Evolutionary conservation across 257 asterid genomes (phyloP).

Genomic region (Gardenia jasminoides): DNA sequence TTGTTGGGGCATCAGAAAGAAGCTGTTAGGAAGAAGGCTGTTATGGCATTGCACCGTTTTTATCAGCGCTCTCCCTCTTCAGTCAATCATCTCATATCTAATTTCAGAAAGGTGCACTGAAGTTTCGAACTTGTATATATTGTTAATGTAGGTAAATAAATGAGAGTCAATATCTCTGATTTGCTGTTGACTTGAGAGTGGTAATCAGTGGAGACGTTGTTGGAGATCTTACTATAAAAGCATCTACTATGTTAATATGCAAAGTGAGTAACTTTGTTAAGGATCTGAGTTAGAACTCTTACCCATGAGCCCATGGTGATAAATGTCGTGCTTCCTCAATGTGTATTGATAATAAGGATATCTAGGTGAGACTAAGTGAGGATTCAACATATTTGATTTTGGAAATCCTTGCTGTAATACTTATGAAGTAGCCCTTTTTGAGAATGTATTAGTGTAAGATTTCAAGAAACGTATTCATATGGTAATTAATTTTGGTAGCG

Average conservation of each 20-base stretch:
- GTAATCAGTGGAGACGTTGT: not conserved
- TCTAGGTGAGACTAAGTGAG: not conserved
- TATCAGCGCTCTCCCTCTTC: conserved; percentile 78
- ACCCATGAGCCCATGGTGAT: not conserved
- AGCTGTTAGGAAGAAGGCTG: conserved; percentile 94
- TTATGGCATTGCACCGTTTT: conserved; percentile 95
- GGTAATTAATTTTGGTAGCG: not conserved
- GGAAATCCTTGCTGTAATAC: not conserved
- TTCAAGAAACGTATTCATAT: not conserved
- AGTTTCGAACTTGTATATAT: conserved; percentile 4
- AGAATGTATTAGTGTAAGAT: not conserved
- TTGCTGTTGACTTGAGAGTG: not conserved
- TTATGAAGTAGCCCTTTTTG: not conserved
- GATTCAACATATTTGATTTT: not conserved
- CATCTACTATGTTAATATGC: not conserved
- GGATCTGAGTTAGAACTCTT: not conserved
- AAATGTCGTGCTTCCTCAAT: not conserved
- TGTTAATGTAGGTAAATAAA: not conserved
- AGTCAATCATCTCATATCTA: conserved; percentile 74
- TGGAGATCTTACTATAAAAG: not conserved
- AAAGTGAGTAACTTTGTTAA: not conserved
- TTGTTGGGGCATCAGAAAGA: conserved; percentile 81
- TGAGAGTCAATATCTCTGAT: not conserved
- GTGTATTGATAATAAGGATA: not conserved
- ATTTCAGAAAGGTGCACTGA: conserved; percentile 76